phyloP scores from a whole-genome alignment of 2,329 filamentous ascomycete species.

The Catunica adiposa region DNA sequence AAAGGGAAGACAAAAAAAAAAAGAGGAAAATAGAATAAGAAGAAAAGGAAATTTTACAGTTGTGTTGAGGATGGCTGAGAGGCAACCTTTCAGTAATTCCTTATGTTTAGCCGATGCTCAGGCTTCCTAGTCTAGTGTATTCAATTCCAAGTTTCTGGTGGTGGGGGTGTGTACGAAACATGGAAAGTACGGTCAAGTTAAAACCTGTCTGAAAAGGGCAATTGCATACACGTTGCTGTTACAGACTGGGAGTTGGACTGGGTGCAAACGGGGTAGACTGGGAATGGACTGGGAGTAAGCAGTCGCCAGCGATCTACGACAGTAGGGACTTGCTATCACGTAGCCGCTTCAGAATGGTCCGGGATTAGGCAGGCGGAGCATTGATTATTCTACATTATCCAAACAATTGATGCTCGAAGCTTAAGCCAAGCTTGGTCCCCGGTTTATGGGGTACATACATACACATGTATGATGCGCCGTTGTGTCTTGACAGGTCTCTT shows the following conservation, averaged over 20 bases:
- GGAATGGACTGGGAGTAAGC: too few relatives aligned
- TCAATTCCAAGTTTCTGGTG: neutral
- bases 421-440: too few relatives aligned
- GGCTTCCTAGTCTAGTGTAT: neutral
- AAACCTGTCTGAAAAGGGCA: neutral
- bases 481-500: too few relatives aligned
- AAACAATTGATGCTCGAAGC: too few relatives aligned
- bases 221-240: conserved; percentile 1
- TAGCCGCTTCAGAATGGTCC: too few relatives aligned
- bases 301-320: too few relatives aligned
- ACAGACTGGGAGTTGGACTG: neutral
- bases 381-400: too few relatives aligned
- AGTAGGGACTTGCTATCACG: too few relatives aligned
- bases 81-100: conserved; percentile 12
- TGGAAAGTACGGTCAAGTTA: neutral
- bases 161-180: conserved; percentile 6
- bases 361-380: too few relatives aligned
- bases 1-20: conserved; percentile 4
- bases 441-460: too few relatives aligned
- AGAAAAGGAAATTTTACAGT: neutral
- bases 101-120: conserved; percentile 3
- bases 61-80: neutral
- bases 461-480: too few relatives aligned
- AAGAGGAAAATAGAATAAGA: conserved; percentile 4
- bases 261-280: too few relatives aligned